Percentiles rank a stretch among this genome's conserved stretches.
Conservation (phyloP, 108 stramenopile species). For the Fragilaria crotonensis region DNA sequence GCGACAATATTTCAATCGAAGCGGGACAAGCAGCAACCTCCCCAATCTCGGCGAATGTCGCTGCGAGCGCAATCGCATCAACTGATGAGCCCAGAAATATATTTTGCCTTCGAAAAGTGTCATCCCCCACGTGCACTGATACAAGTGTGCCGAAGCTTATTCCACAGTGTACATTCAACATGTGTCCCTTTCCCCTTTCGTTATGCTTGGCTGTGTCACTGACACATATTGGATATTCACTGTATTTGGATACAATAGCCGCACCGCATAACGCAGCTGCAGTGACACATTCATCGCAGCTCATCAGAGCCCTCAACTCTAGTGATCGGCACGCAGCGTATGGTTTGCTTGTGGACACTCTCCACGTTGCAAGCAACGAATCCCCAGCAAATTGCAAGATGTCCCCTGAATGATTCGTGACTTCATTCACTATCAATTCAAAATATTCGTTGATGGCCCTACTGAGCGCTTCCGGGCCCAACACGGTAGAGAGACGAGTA, state of each 20-base stretch:
- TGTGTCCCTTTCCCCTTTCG: background rate
- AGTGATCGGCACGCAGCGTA: background rate
- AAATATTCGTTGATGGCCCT: conserved; percentile 9
- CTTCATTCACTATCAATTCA: conserved; percentile 4
- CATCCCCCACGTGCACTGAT: conserved; percentile 1
- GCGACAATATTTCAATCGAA: background rate
- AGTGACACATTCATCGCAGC: conserved; percentile 10
- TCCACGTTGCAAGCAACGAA: conserved; percentile 10
- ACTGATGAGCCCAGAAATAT: background rate
- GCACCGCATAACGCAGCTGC: conserved; percentile 22
- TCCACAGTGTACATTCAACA: conserved; percentile 4
- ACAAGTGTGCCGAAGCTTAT: background rate
- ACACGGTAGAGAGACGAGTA: conserved; percentile 11
- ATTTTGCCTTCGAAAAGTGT: background rate
- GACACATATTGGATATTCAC: conserved; percentile 14
- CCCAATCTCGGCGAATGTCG: conserved; percentile 1
- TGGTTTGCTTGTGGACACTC: background rate
- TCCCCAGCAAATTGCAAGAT: conserved; percentile 11
- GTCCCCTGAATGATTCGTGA: background rate
- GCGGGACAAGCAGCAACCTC: conserved; percentile 5
- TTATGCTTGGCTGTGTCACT: background rate
- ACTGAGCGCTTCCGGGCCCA: conserved; percentile 8
- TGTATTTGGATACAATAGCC: conserved; percentile 24
- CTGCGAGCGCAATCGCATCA: background rate
- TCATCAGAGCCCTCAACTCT: no score